Percentiles rank a stretch among this genome's conserved stretches.
phyloP scores from a whole-genome alignment of 78 protist genomes.

The Parvularia atlantis region DNA sequence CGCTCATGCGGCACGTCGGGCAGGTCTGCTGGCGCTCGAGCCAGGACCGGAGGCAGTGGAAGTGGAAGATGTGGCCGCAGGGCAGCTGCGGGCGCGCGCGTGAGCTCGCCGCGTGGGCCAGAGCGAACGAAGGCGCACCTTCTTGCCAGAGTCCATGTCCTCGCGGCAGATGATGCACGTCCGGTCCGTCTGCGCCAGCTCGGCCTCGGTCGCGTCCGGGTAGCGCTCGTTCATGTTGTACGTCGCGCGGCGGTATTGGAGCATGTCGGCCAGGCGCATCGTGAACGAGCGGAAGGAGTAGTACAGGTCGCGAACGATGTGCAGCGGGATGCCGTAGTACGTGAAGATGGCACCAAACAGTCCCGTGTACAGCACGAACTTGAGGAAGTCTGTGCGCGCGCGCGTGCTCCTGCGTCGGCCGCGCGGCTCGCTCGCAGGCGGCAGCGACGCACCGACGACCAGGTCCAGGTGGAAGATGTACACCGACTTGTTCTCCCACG shows the following conservation, averaged over 20 bases:
- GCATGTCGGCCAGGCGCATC: slow-evolving; percentile 10
- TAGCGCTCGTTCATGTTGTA: slow-evolving; percentile 21
- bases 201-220: slow-evolving; percentile 68
- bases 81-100: too few species aligned
- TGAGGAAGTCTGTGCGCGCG: slow-evolving; percentile 18
- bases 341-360: slow-evolving; percentile 45
- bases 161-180: slow-evolving; percentile 74
- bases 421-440: neutral
- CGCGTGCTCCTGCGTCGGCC: too few species aligned
- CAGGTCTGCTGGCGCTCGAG: slow-evolving; percentile 73
- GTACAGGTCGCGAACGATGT: slow-evolving; percentile 74
- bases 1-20: slow-evolving; percentile 66
- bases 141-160: slow-evolving; percentile 51
- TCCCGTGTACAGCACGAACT: slow-evolving; percentile 31
- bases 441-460: slow-evolving; percentile 12
- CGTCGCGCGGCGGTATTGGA: slow-evolving; percentile 35
- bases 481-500: slow-evolving; percentile 66
- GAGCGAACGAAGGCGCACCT: neutral
- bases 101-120: too few species aligned
- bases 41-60: slow-evolving; percentile 82
- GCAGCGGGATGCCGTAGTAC: slow-evolving; percentile 69
- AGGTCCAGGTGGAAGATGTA: slow-evolving; percentile 64
- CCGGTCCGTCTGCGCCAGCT: slow-evolving; percentile 43
- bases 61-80: slow-evolving; percentile 84
- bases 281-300: slow-evolving; percentile 28